Evolutionary conservation across 345 rosid genomes (phyloP).

Genomic region (Excoecaria cochinchinensis): DNA sequence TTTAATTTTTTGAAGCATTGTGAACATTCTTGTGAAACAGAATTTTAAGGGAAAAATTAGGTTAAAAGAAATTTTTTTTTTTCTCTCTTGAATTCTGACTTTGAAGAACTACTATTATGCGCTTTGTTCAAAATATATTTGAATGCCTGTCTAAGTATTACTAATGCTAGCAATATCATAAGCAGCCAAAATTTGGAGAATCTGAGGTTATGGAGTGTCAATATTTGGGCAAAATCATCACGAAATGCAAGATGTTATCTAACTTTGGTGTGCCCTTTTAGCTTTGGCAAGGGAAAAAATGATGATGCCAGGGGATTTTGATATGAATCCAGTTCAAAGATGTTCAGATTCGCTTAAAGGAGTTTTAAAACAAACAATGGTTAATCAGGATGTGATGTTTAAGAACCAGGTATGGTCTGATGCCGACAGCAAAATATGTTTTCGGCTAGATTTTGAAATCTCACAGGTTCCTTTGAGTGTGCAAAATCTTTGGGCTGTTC

Average conservation of each 20-base stretch:
- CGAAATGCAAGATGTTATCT: no score
- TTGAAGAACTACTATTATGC: no score
- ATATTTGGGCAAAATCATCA: no score
- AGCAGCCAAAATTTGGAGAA: no score
- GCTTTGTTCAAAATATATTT: no score
- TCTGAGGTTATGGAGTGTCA: no score
- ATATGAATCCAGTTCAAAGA: no score
- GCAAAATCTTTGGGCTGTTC: background rate
- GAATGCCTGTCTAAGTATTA: background rate
- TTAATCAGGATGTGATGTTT: background rate
- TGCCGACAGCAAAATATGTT: background rate
- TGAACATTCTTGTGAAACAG: background rate
- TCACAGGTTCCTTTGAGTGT: conserved; percentile 1
- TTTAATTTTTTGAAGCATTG: background rate
- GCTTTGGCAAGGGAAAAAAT: no score
- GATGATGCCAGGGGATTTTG: no score
- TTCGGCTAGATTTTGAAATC: background rate
- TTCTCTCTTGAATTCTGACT: background rate
- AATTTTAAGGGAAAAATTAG: background rate
- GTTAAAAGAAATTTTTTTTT: background rate
- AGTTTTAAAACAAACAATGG: background rate
- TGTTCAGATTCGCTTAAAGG: no score
- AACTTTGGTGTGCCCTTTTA: no score
- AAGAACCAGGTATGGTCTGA: no score
- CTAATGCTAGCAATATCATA: background rate